Evolutionary conservation across 257 asterid genomes (phyloP).

Genomic region (Nyctanthes arbortristis): DNA sequence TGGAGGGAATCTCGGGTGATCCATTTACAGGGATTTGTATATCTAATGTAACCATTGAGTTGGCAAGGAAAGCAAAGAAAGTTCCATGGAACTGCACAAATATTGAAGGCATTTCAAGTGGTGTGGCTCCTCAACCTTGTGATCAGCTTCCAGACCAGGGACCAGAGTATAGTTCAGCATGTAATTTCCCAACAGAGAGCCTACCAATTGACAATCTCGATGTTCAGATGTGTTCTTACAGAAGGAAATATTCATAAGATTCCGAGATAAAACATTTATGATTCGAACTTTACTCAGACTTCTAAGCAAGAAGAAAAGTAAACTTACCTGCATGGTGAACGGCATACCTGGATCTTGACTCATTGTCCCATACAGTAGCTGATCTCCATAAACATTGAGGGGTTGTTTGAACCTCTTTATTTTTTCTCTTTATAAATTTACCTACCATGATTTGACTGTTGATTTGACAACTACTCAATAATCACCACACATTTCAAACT

Average conservation of each 20-base stretch:
- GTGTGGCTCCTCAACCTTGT: slow-evolving; percentile 76
- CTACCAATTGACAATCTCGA: slow-evolving; percentile 55
- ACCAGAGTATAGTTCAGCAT: slow-evolving; percentile 27
- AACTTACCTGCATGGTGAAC: neutral
- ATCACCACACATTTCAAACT: too few species aligned
- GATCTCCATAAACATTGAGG: too few species aligned
- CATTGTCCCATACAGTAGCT: neutral
- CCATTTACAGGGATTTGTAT: slow-evolving; percentile 65
- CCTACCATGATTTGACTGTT: too few species aligned
- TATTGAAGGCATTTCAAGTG: slow-evolving; percentile 66
- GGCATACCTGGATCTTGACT: neutral
- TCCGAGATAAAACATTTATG: slow-evolving; percentile 28
- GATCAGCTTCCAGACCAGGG: slow-evolving; percentile 46
- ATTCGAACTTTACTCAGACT: slow-evolving; percentile 16
- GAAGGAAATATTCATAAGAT: slow-evolving; percentile 37
- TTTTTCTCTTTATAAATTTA: too few species aligned
- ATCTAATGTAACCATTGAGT: slow-evolving; percentile 70
- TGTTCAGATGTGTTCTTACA: slow-evolving; percentile 56
- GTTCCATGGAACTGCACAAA: slow-evolving; percentile 85
- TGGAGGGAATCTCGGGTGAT: slow-evolving; percentile 64
- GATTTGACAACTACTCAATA: too few species aligned
- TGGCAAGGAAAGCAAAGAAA: slow-evolving; percentile 65
- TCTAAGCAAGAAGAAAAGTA: neutral
- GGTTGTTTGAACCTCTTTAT: too few species aligned
- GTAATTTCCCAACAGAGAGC: slow-evolving; percentile 61